A percentile compares a stretch with the other conserved stretches of the same genome.
Conservation (phyloP, 306 rosid species). For the Mucuna pruriens region DNA sequence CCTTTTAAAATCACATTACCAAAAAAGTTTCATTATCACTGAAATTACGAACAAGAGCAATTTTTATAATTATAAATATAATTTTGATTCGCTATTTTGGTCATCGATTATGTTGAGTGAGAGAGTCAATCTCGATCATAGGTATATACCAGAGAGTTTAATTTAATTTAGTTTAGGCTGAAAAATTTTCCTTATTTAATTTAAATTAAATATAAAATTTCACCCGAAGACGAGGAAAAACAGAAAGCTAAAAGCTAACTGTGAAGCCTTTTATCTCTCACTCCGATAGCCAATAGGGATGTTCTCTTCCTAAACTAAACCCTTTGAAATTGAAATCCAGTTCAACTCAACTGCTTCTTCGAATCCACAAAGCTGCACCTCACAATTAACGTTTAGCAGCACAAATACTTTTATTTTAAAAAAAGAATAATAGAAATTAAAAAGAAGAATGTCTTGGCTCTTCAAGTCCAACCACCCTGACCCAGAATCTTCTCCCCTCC, state of each 20-base stretch:
- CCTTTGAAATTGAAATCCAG: neutral
- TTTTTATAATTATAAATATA: too few relatives aligned
- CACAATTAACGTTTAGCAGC: neutral
- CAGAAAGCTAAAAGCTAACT: neutral
- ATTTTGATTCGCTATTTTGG: too few relatives aligned
- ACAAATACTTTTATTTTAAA: neutral
- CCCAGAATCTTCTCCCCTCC: slow-evolving; percentile 38
- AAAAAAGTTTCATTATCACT: too few relatives aligned
- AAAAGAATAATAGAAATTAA: neutral
- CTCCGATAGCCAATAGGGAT: too few relatives aligned
- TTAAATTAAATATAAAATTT: neutral
- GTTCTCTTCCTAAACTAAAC: neutral
- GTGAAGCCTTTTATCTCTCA: neutral
- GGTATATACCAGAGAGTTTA: neutral
- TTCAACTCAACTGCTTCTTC: neutral
- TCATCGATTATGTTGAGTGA: too few relatives aligned
- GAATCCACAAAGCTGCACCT: neutral
- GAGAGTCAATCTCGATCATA: too few relatives aligned
- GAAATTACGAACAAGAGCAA: too few relatives aligned
- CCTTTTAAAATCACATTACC: too few relatives aligned
- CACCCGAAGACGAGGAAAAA: neutral
- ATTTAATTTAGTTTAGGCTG: neutral
- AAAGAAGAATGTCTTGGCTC: slow-evolving; percentile 77
- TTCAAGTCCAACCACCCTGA: slow-evolving; percentile 54
- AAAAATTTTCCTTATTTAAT: neutral